phyloP scores from a whole-genome alignment of 2,329 filamentous ascomycete genomes.

The Pezicula radicicola region DNA sequence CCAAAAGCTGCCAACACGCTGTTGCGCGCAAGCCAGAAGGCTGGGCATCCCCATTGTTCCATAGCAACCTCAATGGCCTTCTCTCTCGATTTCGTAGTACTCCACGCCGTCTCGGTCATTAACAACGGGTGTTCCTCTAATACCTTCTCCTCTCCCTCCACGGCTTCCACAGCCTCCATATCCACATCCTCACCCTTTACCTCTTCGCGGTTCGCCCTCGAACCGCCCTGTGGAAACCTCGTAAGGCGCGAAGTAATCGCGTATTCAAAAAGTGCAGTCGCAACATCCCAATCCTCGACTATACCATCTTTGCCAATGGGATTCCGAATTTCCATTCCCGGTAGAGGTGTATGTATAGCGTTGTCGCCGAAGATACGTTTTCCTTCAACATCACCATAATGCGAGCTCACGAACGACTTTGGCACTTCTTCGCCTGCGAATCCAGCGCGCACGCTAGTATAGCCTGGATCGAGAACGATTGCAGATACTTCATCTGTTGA shows the following conservation, averaged over 20 bases:
- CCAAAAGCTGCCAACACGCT: slow-evolving; percentile 90
- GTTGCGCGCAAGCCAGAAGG: slow-evolving; percentile 88
- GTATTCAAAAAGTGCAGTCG: slow-evolving; percentile 87
- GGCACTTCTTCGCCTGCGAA: slow-evolving; percentile 98
- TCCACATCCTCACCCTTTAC: slow-evolving; percentile 55
- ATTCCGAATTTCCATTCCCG: slow-evolving; percentile 80
- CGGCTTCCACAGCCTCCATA: slow-evolving; percentile 54
- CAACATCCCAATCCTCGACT: slow-evolving; percentile 95
- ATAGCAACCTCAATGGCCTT: slow-evolving; percentile 95
- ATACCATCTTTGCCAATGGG: slow-evolving; percentile 86
- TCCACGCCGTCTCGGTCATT: slow-evolving; percentile 95
- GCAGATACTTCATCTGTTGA: slow-evolving; percentile 89
- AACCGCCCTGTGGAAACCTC: slow-evolving; percentile 65
- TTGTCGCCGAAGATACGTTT: slow-evolving; percentile 83
- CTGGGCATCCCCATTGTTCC: slow-evolving; percentile 93
- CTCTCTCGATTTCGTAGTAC: slow-evolving; percentile 80
- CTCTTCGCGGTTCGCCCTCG: slow-evolving; percentile 72
- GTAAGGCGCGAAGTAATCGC: slow-evolving; percentile 87
- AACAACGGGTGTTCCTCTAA: slow-evolving; percentile 87
- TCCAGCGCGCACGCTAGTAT: slow-evolving; percentile 85
- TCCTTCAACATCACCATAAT: slow-evolving; percentile 66
- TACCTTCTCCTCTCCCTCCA: slow-evolving; percentile 67
- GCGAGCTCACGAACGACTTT: slow-evolving; percentile 87
- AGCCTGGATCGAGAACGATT: slow-evolving; percentile 93
- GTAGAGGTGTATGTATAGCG: slow-evolving; percentile 73